Conservation (phyloP, 805 yeast genomes). For the Lipomyces lipofer region DNA sequence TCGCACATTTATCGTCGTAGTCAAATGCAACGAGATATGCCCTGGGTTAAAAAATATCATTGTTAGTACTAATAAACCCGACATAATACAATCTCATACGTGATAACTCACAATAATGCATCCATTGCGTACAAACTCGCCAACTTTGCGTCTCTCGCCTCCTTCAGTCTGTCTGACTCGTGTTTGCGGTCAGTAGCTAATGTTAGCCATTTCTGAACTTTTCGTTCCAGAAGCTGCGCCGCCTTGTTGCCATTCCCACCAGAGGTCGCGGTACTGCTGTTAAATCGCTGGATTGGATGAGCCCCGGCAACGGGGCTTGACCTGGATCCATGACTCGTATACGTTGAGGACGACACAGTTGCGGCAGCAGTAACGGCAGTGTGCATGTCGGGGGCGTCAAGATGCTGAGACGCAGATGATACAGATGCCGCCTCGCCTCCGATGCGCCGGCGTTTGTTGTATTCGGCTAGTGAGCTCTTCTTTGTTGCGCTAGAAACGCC, state of each 20-base stretch:
- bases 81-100: background rate
- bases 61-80: background rate
- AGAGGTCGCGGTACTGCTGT: slow-evolving; percentile 13
- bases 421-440: slow-evolving; percentile 2
- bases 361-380: background rate
- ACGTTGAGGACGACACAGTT: slow-evolving; percentile 3
- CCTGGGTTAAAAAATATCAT: too few species aligned
- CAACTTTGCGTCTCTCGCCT: slow-evolving; percentile 34
- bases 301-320: too few species aligned
- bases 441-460: slow-evolving; percentile 12
- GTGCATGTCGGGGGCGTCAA: background rate
- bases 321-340: slow-evolving; percentile 17
- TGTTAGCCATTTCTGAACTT: slow-evolving; percentile 40
- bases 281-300: slow-evolving; percentile 34
- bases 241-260: slow-evolving; percentile 35
- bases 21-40: slow-evolving; percentile 34
- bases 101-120: slow-evolving; percentile 37
- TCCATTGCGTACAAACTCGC: slow-evolving; percentile 44
- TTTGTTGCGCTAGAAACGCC: too few species aligned
- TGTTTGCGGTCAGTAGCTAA: slow-evolving; percentile 45
- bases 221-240: slow-evolving; percentile 18
- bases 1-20: slow-evolving; percentile 31
- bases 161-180: slow-evolving; percentile 42
- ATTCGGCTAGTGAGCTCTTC: slow-evolving; percentile 19
- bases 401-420: background rate